These are phyloP conservation scores for Pseudopyricularia cyperi DNA, from an alignment of 2,329 filamentous ascomycete genomes.

Conservation along the genomic window DNA sequence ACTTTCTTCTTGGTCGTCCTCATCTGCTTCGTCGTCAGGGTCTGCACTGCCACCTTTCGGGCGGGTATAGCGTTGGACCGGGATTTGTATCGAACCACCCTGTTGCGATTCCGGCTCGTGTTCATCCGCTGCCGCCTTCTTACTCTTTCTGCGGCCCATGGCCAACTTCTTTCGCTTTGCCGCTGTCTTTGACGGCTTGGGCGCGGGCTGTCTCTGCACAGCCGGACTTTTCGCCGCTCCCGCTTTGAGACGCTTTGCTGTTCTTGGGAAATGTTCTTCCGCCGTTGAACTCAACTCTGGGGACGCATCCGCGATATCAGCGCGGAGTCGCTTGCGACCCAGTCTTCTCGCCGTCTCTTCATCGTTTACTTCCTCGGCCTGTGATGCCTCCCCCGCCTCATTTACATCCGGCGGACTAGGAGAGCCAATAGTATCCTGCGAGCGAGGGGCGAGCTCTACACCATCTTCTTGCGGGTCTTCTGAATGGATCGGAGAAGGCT, in stretches of 20 bases:
- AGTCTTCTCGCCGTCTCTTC: conserved; percentile 27
- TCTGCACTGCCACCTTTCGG: conserved; percentile 24
- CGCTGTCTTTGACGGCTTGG: conserved; percentile 11
- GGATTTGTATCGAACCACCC: conserved; percentile 32
- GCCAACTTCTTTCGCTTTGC: conserved; percentile 16
- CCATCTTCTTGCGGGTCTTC: conserved; percentile 9
- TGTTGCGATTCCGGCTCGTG: conserved; percentile 7
- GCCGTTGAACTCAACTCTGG: conserved; percentile 25
- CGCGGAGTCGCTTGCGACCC: conserved; percentile 28
- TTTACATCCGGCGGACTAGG: conserved; percentile 11
- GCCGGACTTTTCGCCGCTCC: conserved; percentile 17
- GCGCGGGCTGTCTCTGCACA: conserved; percentile 14
- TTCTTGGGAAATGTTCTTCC: conserved; percentile 14
- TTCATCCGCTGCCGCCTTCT: conserved; percentile 18
- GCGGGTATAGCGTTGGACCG: conserved; percentile 46
- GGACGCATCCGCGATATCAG: conserved; percentile 22
- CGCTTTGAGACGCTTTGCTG: conserved; percentile 13
- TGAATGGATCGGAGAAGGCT: conserved; percentile 1
- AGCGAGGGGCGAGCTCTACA: conserved; percentile 5
- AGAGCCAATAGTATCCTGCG: neutral
- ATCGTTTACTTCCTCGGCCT: conserved; percentile 30
- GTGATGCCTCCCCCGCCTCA: conserved; percentile 10
- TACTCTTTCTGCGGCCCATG: conserved; percentile 16
- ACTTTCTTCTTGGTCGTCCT: conserved; percentile 29
- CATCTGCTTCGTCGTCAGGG: conserved; percentile 21